Base-by-base conservation (phyloP, 192 early-diverging fungal genomes). In the Gaertneriomyces sp. region DNA sequence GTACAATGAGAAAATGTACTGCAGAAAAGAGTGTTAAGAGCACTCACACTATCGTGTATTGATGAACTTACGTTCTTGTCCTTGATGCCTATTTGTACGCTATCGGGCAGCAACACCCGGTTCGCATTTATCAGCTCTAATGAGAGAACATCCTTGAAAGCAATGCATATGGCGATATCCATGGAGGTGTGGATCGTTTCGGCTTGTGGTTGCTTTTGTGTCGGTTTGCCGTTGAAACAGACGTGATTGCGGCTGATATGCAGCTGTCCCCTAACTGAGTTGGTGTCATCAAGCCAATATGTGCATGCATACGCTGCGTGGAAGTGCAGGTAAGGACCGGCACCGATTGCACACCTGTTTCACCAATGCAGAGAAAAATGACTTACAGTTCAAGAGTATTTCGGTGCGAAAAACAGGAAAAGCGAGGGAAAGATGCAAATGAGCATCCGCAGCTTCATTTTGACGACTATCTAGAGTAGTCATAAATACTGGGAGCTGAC, bases 1-100 rank as follows among this genome's bases (percentile, higher is more conserved):
- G 50, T 79, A 74, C 1, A 81, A 58, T 1, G 77, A 68, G 73
- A 81, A 84, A 8, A 53, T 64, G 61, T 68, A 74, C 77, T 84
- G 40, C 5, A 12, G 39, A 65, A 68, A 63, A 47, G 33, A 66
- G 2, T 16, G 57, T 63, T 7, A 16, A 51, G 14, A 42, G 25
- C 25, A 33, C 25, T 33, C 25, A 1, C 25, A 33, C 2, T 33
- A 33, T 2, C 25, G 25, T 33, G 25, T 1, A 33, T 33, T 33
- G 25, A 33, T 33, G 56, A 33, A 50, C 73, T 19, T 66, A 76
- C 77, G 25, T 60, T 55, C 68, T 70, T 39, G 12, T 73, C 54
- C 46, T 65, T 69, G 43, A 68, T 65, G n/a, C 63, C 44, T 11
- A 84, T 70, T 55, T 76, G 70, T 5, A 84, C 74, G 12, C 71